A percentile compares a stretch with the other conserved stretches of the same genome.
Conservation (phyloP, 345 rosid species). For the Populus simonii region DNA sequence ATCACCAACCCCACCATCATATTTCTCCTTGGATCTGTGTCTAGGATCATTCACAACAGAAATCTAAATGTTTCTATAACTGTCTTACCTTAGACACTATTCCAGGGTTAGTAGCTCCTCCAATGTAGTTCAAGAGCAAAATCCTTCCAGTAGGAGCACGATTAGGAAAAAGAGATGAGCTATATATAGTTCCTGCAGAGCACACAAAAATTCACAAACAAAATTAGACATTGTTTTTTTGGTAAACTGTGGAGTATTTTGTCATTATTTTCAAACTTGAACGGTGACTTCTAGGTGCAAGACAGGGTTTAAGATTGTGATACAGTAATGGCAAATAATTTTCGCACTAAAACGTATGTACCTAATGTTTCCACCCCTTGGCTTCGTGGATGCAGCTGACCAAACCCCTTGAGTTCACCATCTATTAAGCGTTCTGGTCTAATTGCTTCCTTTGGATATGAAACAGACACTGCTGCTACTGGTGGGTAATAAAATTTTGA, state of each 20-base stretch:
- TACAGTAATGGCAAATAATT: neutral
- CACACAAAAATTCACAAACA: neutral
- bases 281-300: neutral
- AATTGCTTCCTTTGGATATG: slow-evolving; percentile 89
- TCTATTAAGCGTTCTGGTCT: slow-evolving; percentile 67
- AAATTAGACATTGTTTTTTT: neutral
- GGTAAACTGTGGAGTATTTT: neutral
- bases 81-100: slow-evolving; percentile 62
- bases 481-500: slow-evolving; percentile 91
- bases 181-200: slow-evolving; percentile 77
- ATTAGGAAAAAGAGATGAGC: slow-evolving; percentile 91
- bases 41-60: neutral
- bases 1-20: neutral
- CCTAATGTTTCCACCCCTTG: slow-evolving; percentile 98
- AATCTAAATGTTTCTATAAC: neutral
- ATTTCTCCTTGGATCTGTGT: neutral
- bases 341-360: slow-evolving; percentile 19
- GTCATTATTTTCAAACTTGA: neutral
- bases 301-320: neutral
- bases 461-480: slow-evolving; percentile 85
- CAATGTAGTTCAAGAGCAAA: slow-evolving; percentile 79
- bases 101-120: slow-evolving; percentile 82
- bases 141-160: slow-evolving; percentile 79
- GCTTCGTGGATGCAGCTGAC: slow-evolving; percentile 95
- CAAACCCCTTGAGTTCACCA: slow-evolving; percentile 92